A percentile compares a stretch with the other conserved stretches of the same genome.
Evolutionary conservation across 176 grass and related monocot genomes (phyloP).

Genomic region (Chloris gayana): DNA sequence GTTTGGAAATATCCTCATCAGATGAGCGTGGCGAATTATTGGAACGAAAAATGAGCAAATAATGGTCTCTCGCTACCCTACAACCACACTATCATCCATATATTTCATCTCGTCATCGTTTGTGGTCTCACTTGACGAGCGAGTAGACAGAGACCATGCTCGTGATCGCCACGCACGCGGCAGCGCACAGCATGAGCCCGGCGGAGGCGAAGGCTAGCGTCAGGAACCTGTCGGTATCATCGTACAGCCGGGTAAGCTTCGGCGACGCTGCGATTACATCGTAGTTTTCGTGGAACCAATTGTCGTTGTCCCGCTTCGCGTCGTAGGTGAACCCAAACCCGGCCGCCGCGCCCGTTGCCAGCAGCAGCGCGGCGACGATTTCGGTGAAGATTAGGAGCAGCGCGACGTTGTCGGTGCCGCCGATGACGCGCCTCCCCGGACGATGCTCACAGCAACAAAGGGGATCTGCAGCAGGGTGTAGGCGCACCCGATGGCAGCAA

Average conservation of each 20-base stretch:
- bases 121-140: conserved; percentile 13
- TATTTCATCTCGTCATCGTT: too few relatives aligned
- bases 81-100: too few relatives aligned
- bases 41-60: too few relatives aligned
- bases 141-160: conserved; percentile 16
- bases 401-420: neutral
- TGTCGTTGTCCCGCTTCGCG: neutral
- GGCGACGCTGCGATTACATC: neutral
- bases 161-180: neutral
- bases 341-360: neutral
- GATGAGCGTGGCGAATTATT: too few relatives aligned
- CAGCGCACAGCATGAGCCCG: conserved; percentile 17
- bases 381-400: conserved; percentile 15
- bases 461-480: conserved; percentile 37
- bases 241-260: neutral
- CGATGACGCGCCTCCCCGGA: neutral
- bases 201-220: neutral
- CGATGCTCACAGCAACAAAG: neutral
- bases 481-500: conserved; percentile 28
- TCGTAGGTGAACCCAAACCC: conserved; percentile 27
- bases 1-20: too few relatives aligned
- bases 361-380: neutral
- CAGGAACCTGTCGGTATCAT: conserved; percentile 5
- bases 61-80: too few relatives aligned
- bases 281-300: neutral